Evolutionary conservation across 1,139 yeast genomes (phyloP), one percentile per base, ranked within the genome.

Genomic region (Hansenula lynferdii): DNA sequence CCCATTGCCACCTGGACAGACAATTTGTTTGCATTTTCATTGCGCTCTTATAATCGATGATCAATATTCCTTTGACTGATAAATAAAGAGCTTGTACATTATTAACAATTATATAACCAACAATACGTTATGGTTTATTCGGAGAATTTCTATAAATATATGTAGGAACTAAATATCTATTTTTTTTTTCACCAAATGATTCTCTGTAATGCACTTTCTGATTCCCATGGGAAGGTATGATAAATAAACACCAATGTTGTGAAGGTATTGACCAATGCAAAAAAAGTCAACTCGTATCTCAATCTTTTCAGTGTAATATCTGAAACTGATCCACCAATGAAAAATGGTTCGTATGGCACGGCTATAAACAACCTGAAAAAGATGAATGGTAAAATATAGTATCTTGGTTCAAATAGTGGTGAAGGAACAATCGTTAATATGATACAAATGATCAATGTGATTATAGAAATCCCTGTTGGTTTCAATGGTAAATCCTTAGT

Each of bases 101-200:
- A n/a, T n/a, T n/a, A n/a, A n/a, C n/a, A n/a, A n/a, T n/a, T n/a
- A n/a, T n/a, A n/a, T n/a, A n/a, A n/a, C n/a, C n/a, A n/a, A n/a
- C n/a, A n/a, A n/a, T n/a, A n/a, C n/a, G n/a, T n/a, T n/a, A n/a
- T n/a, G n/a, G n/a, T n/a, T n/a, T n/a, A n/a, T n/a, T n/a, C n/a
- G n/a, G n/a, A n/a, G n/a, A n/a, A n/a, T n/a, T n/a, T n/a, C n/a
- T n/a, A n/a, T n/a, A n/a, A n/a, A n/a, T n/a, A n/a, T n/a, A n/a
- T n/a, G n/a, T n/a, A n/a, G n/a, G n/a, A n/a, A n/a, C n/a, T n/a
- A n/a, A n/a, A n/a, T n/a, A n/a, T n/a, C n/a, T n/a, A n/a, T n/a
- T n/a, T n/a, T n/a, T n/a, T n/a, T n/a, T n/a, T n/a, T 62, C 62
- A 90, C 97, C 97, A 92, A 55, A 90, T 87, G 45, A 92, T 86